A percentile compares a stretch with the other conserved stretches of the same genome.
These are phyloP conservation scores for Harringtonia aguacate DNA, from an alignment of 2,329 filamentous ascomycete genomes.

Conservation along the genomic window DNA sequence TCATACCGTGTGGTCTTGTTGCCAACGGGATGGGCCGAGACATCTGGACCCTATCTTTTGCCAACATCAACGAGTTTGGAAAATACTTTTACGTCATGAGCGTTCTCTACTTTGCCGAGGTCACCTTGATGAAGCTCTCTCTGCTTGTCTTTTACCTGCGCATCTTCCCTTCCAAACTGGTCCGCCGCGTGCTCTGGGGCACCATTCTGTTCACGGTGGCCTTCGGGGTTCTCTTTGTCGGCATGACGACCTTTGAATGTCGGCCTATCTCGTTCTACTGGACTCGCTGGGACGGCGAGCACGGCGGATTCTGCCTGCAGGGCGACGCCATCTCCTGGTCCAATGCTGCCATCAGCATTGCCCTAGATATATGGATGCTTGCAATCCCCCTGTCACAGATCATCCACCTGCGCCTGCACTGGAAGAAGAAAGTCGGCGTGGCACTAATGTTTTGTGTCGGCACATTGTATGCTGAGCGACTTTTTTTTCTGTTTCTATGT, in stretches of 20 bases:
- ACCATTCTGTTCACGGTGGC: conserved; percentile 27
- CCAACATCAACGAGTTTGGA: conserved; percentile 31
- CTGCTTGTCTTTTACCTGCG: conserved; percentile 43
- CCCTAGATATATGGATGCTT: conserved; percentile 40
- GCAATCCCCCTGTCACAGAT: conserved; percentile 35
- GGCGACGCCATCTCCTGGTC: conserved; percentile 37
- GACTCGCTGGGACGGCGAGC: conserved; percentile 37
- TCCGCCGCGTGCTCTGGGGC: conserved; percentile 28
- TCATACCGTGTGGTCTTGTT: conserved; percentile 18
- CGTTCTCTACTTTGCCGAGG: conserved; percentile 32
- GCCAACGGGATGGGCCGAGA: conserved; percentile 36
- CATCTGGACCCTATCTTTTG: conserved; percentile 33
- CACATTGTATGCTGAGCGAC: conserved; percentile 17
- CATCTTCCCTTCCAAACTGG: conserved; percentile 32
- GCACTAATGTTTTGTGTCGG: conserved; percentile 36
- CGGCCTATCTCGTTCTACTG: conserved; percentile 39
- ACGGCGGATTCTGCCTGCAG: conserved; percentile 35
- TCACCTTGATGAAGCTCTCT: conserved; percentile 36
- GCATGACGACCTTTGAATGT: conserved; percentile 38
- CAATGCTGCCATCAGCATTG: conserved; percentile 39
- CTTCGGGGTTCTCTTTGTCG: conserved; percentile 29
- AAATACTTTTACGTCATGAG: conserved; percentile 29
- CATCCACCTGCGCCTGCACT: conserved; percentile 26
- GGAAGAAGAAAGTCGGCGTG: conserved; percentile 35
- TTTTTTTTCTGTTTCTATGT: not conserved